Conservation (phyloP, 495 filamentous ascomycete genomes). For the Xylaria venustula region DNA sequence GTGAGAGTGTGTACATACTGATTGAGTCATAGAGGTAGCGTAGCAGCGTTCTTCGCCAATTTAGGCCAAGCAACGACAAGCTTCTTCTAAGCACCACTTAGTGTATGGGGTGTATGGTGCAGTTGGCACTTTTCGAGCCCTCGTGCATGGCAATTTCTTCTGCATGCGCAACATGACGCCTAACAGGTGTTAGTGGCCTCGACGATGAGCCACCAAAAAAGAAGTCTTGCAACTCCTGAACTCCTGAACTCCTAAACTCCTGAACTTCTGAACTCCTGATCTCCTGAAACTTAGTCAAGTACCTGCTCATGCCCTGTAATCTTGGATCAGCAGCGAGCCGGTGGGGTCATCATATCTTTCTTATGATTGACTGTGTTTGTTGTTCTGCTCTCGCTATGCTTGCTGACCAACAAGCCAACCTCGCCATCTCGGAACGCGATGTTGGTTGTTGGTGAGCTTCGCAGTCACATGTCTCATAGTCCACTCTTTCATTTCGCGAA, state of each 20-base stretch:
- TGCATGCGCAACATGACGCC: constrained; percentile 5
- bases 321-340: neutral
- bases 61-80: neutral
- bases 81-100: constrained; percentile 12
- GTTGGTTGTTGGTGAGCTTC: neutral
- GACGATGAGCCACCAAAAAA: too few relatives aligned
- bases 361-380: too few relatives aligned
- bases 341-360: too few relatives aligned
- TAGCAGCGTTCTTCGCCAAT: too few relatives aligned
- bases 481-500: neutral
- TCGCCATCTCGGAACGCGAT: neutral
- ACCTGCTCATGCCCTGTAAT: neutral
- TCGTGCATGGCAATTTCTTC: neutral
- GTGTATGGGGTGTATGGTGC: neutral
- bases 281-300: too few relatives aligned
- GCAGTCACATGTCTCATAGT: neutral
- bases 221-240: too few relatives aligned
- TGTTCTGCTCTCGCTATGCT: neutral
- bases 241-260: too few relatives aligned
- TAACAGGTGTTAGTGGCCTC: constrained; percentile 7
- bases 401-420: neutral
- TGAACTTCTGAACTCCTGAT: too few relatives aligned
- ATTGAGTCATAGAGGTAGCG: too few relatives aligned
- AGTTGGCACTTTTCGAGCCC: neutral
- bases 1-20: neutral